phyloP scores from a whole-genome alignment of 2,329 filamentous ascomycete genomes.

The Pseudomassariella vexata region DNA sequence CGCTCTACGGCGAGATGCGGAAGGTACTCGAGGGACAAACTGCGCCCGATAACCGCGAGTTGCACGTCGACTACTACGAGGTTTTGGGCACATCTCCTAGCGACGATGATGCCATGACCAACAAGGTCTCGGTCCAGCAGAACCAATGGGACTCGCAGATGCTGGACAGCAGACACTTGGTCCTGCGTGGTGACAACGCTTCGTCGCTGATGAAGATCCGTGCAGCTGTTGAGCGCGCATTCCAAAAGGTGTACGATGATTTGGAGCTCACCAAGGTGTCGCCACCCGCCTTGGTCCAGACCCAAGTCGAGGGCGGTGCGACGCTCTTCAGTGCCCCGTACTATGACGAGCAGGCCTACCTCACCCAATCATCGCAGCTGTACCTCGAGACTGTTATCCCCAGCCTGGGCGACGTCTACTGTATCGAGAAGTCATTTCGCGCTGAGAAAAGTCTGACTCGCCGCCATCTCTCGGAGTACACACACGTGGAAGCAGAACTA shows the following conservation, averaged over 20 bases:
- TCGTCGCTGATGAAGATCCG: conserved; percentile 86
- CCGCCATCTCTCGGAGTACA: conserved; percentile 92
- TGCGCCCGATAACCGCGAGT: conserved; percentile 78
- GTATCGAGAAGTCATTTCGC: conserved; percentile 97
- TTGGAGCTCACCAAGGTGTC: conserved; percentile 75
- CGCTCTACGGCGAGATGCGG: conserved; percentile 77
- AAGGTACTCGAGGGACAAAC: conserved; percentile 71
- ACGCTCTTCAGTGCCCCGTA: conserved; percentile 88
- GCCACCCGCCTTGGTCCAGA: conserved; percentile 88
- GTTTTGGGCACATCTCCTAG: conserved; percentile 75
- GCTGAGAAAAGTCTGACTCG: conserved; percentile 94
- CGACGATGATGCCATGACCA: conserved; percentile 88
- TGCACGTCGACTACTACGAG: conserved; percentile 85
- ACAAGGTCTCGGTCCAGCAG: conserved; percentile 49
- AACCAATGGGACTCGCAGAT: conserved; percentile 55
- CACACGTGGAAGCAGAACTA: conserved; percentile 91
- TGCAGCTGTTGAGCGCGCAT: conserved; percentile 73
- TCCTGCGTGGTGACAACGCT: conserved; percentile 76
- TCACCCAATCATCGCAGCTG: conserved; percentile 94
- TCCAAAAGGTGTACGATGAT: conserved; percentile 73
- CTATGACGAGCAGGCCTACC: conserved; percentile 84
- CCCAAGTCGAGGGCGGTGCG: conserved; percentile 86
- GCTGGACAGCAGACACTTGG: conserved; percentile 77
- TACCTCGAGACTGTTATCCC: conserved; percentile 95
- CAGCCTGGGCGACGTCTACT: conserved; percentile 90